Base-by-base conservation (phyloP, 148 eudicot genomes). In the Fallopia convolvulus region DNA sequence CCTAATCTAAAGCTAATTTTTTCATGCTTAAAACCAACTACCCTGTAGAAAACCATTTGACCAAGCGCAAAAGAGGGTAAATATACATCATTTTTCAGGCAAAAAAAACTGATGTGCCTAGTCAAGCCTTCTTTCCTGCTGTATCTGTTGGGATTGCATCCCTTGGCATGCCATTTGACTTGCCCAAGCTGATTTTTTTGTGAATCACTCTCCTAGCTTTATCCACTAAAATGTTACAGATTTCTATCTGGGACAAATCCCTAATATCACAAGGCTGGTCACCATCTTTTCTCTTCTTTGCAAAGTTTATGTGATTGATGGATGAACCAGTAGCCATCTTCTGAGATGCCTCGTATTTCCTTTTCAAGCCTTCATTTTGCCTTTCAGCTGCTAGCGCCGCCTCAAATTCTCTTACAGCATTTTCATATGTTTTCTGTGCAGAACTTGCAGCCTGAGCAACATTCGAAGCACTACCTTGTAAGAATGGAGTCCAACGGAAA, bases 371-470 rank as follows among this genome's bases (percentile, higher is more conserved):
- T 83, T 89, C 90, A 56, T 92, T 93, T 71, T 81, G 83, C 84
- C 77, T 88, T 74, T 84, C 83, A 15, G 93, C 94, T 36, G 94
- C 93, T 82, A 91, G 91, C 40, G 89, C 89, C 74, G 86, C 89
- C 23, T 93, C 89, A 47, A 90, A 94, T 83, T 89, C 82, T 77
- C 81, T 93, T 46, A 92, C 98, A 68, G 72, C 72, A 78, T 89
- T 92, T 82, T 88, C 97, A 79, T 90, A 93, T 17, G 97, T 88
- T 84, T 87, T 88, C 78, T 89, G 89, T 39, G 92, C 97, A 87
- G 89, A 82, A 74, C 74, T 87, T 23, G 94, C 94, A 81, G 92
- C 92, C 77, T 87, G 91, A 81, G 91, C 86, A 85, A 82, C 88
- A 79, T 93, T 86, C 21, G 91, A 80, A 74, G 83, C 83, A 58